Base-by-base conservation (phyloP, 257 asterid species). In the Euphrasia confusa region DNA sequence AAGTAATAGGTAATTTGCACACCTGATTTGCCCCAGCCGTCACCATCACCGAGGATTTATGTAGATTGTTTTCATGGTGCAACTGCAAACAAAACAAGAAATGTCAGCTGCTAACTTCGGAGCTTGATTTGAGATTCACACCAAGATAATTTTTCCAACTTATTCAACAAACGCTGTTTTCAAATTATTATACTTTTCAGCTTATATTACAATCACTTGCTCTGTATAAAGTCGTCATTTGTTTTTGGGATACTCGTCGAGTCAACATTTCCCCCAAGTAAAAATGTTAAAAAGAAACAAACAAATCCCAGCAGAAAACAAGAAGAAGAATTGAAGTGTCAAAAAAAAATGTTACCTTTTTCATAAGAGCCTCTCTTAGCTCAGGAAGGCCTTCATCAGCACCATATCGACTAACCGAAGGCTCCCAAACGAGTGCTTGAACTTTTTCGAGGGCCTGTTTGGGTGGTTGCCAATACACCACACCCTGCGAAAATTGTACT, bases 11-110 rank as follows among this genome's bases (percentile, higher is more conserved):
- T 13, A 55, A 45, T 14, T 7, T 14, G 28, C 72, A 49, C 70
- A 89, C 97, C 97, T 93, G 99, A 82, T 93, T 93, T 48, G 99
- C 99, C 37, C 99, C 99, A 40, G 99, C 97, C 69, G 99, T 93
- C 70, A 93, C 97, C 97, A 93, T 93, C 69, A 93, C 97, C 0
- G 96, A 85, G 66, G 97, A 89, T 65, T 89, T 89, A 49, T 71
- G 68, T 50, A 92, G 60, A 52, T 82, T 80, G 72, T 92, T 92
- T 75, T 93, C 99, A 53, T 72, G 52, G 15, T 56, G 71, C 71
- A 89, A 72, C 99, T 89, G 94, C 67, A 72, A 66, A 61, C 58
- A 62, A 30, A 56, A 66, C 17, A 18, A 3, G 30, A 40, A 52
- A 54, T n/a, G 30, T 9, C 56, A 49, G 32, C 32, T 28, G 32